Conservation (phyloP, 768 basidiomycete genomes). For the Lactarius vividus region DNA sequence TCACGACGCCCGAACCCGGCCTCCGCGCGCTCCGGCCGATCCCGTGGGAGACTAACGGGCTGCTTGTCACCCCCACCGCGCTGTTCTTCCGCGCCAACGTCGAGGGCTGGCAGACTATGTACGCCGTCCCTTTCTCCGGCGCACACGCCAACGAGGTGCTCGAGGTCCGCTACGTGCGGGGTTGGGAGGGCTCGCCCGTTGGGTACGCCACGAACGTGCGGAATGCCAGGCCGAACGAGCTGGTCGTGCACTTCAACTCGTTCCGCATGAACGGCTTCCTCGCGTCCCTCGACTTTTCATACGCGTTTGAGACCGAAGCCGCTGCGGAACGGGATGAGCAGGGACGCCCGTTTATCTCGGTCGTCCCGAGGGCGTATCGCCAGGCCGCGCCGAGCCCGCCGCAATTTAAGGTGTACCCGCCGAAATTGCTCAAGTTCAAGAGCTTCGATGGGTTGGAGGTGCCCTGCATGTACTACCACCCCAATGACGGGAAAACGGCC, state of each 20-base stretch:
- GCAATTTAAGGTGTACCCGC: conserved; percentile 32
- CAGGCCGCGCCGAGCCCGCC: conserved; percentile 38
- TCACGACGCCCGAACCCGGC: conserved; percentile 38
- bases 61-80: conserved; percentile 27
- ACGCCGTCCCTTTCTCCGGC: conserved; percentile 29
- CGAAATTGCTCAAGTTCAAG: conserved; percentile 39
- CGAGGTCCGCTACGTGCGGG: conserved; percentile 16
- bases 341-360: conserved; percentile 33
- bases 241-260: conserved; percentile 36
- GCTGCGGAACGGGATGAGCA: conserved; percentile 27
- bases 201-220: conserved; percentile 33
- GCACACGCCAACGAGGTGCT: conserved; percentile 32
- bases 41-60: conserved; percentile 34
- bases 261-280: conserved; percentile 35
- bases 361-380: conserved; percentile 33
- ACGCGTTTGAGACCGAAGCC: conserved; percentile 23
- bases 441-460: conserved; percentile 44
- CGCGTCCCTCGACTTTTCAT: conserved; percentile 35
- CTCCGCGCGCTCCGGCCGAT: conserved; percentile 39
- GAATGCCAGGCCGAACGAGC: conserved; percentile 37
- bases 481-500: conserved; percentile 31
- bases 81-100: conserved; percentile 40
- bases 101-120: conserved; percentile 37
- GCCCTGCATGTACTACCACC: conserved; percentile 45
- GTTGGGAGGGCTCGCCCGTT: conserved; percentile 32